Evolutionary conservation across 2,329 filamentous ascomycete species (phyloP).

Genomic region (Xylariales sp.): DNA sequence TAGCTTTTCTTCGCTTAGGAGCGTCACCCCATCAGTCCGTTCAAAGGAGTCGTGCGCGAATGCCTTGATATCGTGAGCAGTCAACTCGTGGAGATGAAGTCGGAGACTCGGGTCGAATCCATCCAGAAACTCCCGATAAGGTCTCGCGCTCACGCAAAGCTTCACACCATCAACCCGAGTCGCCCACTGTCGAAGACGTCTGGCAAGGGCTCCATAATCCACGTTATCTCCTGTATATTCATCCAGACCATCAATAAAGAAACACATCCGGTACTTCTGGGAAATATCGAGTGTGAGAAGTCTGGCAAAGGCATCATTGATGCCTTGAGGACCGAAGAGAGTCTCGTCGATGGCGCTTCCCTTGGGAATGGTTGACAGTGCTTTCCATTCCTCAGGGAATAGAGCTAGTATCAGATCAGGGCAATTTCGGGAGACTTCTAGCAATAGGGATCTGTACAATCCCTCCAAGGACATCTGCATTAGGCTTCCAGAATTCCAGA

Average conservation of each 20-base stretch:
- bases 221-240: constrained; percentile 1
- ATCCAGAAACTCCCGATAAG: background rate
- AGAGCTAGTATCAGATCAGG: constrained; percentile 4
- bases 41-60: background rate
- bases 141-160: background rate
- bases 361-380: background rate
- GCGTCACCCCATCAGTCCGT: background rate
- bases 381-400: background rate
- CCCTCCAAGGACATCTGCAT: constrained; percentile 12
- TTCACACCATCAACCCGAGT: background rate
- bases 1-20: background rate
- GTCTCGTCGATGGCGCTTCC: background rate
- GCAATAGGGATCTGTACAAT: constrained; percentile 5
- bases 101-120: background rate
- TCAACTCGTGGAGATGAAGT: constrained; percentile 1
- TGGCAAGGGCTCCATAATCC: background rate
- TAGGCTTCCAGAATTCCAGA: constrained; percentile 8
- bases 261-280: background rate
- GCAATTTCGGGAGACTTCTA: constrained; percentile 4
- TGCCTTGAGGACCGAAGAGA: background rate
- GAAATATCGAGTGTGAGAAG: background rate
- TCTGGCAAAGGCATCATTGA: background rate
- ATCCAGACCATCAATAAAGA: constrained; percentile 10
- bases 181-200: background rate
- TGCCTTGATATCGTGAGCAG: background rate